Evolutionary conservation across 306 rosid genomes (phyloP), one percentile per base, ranked within the genome.

Genomic region (Medicago ruthenica): DNA sequence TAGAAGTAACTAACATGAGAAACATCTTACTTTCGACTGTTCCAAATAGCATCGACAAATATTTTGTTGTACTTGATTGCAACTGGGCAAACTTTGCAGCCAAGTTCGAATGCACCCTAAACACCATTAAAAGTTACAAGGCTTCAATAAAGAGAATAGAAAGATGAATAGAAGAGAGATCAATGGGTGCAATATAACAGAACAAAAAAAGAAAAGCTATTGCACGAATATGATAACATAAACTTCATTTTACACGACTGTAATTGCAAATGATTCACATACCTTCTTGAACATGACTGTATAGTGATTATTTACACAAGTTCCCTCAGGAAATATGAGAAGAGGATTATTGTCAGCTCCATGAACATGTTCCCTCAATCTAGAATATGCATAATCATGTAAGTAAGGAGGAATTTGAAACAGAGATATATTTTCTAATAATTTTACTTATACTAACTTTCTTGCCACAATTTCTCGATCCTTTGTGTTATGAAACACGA

Each of bases 51-150:
- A 84, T 95, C 98, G 2, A 95, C 98, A 20, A 92, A 95, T 73
- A 95, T 95, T 83, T 95, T 95, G 74, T 95, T 95, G 92, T 92
- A 95, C 87, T 95, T 95, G 78, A 95, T 92, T 61, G 98, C 97
- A 24, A 95, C 50, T 24, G 97, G 98, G 85, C 98, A 92, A 83
- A 95, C 97, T 41, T 96, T 87, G 79, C 92, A 89, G 80, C 86
- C 98, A 70, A 95, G 98, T 80, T 95, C 98, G 83, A 95, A 95
- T 53, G 99, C 99, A 85, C 99, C 99, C 99, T 94, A 83, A 64
- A 79, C 58, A 75, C 79, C 80, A 57, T 44, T 15, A n/a, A 82
- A 69, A 64, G 58, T 61, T 71, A 68, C 60, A 77, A 74, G 76
- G 78, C 70, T 51, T 60, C 69, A 71, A 67, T 12, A 68, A 40